Conservation (phyloP, 768 basidiomycete species). For the Leccinellum albellum region DNA sequence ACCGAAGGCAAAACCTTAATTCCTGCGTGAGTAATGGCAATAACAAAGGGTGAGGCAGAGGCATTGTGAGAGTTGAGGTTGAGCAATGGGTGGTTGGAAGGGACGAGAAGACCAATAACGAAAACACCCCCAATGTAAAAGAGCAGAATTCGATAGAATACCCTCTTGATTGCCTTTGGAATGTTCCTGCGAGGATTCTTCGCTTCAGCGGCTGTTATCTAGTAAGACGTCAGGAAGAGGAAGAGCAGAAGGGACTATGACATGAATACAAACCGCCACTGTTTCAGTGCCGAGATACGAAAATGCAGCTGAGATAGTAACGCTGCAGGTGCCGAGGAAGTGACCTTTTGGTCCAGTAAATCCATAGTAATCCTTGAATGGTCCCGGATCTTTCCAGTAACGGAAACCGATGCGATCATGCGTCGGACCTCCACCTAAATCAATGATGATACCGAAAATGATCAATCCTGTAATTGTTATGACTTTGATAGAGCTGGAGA, state of each 20-base stretch:
- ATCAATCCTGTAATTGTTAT: conserved; percentile 40
- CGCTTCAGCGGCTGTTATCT: conserved; percentile 46
- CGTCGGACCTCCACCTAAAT: conserved; percentile 52
- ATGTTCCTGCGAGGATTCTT: conserved; percentile 46
- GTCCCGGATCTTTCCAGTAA: conserved; percentile 51
- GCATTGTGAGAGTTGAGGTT: conserved; percentile 37
- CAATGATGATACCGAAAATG: conserved; percentile 40
- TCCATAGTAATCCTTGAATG: conserved; percentile 43
- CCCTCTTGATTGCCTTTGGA: conserved; percentile 38
- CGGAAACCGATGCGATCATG: conserved; percentile 46
- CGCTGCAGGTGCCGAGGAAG: conserved; percentile 52
- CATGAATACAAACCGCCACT: conserved; percentile 34
- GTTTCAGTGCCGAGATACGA: conserved; percentile 57
- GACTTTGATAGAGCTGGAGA: conserved; percentile 46
- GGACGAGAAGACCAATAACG: conserved; percentile 48
- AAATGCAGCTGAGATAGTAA: conserved; percentile 57
- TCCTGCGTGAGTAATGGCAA: conserved; percentile 50
- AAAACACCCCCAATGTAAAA: conserved; percentile 40
- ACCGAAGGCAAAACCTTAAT: conserved; percentile 56
- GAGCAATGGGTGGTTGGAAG: conserved; percentile 44
- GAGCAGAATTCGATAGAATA: conserved; percentile 42
- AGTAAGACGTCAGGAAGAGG: not conserved
- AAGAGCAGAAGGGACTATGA: not conserved
- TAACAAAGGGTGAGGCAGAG: conserved; percentile 53
- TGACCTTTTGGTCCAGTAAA: conserved; percentile 44